phyloP scores from a whole-genome alignment of 2,329 filamentous ascomycete species.

The Orbilia quercus region DNA sequence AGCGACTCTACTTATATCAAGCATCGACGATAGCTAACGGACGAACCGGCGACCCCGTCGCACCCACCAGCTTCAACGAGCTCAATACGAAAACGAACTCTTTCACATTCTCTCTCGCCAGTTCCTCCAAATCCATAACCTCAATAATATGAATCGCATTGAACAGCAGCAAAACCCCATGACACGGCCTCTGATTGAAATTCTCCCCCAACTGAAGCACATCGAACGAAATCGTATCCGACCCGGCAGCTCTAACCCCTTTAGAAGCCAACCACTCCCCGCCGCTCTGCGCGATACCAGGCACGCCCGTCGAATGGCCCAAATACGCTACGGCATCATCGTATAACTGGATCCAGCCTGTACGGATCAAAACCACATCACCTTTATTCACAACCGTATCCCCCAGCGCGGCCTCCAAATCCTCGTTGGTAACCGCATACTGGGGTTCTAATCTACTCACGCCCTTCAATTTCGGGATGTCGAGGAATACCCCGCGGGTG shows the following conservation, averaged over 20 bases:
- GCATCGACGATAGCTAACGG: slow-evolving; percentile 56
- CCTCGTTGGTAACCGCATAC: slow-evolving; percentile 34
- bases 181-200: slow-evolving; percentile 37
- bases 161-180: slow-evolving; percentile 48
- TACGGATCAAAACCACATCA: slow-evolving; percentile 40
- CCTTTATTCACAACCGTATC: slow-evolving; percentile 34
- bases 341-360: slow-evolving; percentile 37
- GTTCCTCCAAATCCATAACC: slow-evolving; percentile 56
- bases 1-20: slow-evolving; percentile 18
- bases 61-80: slow-evolving; percentile 57
- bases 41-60: slow-evolving; percentile 55
- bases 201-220: slow-evolving; percentile 45
- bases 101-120: slow-evolving; percentile 48
- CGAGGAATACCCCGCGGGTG: slow-evolving; percentile 21
- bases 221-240: slow-evolving; percentile 57
- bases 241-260: slow-evolving; percentile 49
- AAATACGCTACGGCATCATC: slow-evolving; percentile 22
- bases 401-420: slow-evolving; percentile 19
- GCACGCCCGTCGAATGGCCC: slow-evolving; percentile 35
- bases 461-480: slow-evolving; percentile 35
- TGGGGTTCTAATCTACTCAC: slow-evolving; percentile 22
- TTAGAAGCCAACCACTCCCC: slow-evolving; percentile 54
- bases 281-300: slow-evolving; percentile 45
- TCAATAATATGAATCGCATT: slow-evolving; percentile 57
- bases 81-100: slow-evolving; percentile 56